A percentile compares a stretch with the other conserved stretches of the same genome.
Evolutionary conservation across 148 eudicot species (phyloP).

Genomic region (Spergularia marina): DNA sequence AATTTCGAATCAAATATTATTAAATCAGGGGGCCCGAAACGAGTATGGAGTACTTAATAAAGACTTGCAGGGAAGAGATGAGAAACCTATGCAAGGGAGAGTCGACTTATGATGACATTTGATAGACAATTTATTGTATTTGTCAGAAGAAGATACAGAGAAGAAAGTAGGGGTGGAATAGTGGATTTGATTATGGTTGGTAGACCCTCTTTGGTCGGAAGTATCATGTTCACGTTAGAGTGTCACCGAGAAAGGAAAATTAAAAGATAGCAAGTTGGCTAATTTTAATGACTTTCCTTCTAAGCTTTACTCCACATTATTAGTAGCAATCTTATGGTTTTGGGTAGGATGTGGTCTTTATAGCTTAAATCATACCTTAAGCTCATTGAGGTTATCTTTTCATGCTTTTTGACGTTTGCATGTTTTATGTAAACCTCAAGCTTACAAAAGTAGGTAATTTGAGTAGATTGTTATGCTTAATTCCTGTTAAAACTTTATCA

Average conservation of each 20-base stretch:
- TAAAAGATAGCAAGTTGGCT: background rate
- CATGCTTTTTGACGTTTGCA: background rate
- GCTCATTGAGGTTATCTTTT: background rate
- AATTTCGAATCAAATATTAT: too few relatives aligned
- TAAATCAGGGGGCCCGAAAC: too few relatives aligned
- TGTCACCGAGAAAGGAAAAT: background rate
- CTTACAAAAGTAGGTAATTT: too few relatives aligned
- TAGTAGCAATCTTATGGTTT: constrained; percentile 10
- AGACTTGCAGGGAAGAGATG: constrained; percentile 8
- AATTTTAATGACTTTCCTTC: constrained; percentile 25
- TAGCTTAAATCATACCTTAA: constrained; percentile 22
- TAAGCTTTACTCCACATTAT: constrained; percentile 25
- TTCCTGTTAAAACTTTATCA: too few relatives aligned
- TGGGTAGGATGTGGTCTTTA: constrained; percentile 11
- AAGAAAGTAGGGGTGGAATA: constrained; percentile 11
- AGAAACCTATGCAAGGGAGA: background rate
- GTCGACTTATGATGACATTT: constrained; percentile 27
- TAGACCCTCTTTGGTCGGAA: constrained; percentile 21
- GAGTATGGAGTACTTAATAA: background rate
- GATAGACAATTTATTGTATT: background rate
- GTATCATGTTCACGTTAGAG: constrained; percentile 7
- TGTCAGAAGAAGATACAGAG: constrained; percentile 8
- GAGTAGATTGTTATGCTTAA: too few relatives aligned
- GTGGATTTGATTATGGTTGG: constrained; percentile 15
- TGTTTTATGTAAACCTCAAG: too few relatives aligned